Percentiles rank a stretch among this genome's conserved stretches.
These are phyloP conservation scores for Trichophyton equinum DNA, from an alignment of 2,329 filamentous ascomycete genomes.

Conservation along the genomic window DNA sequence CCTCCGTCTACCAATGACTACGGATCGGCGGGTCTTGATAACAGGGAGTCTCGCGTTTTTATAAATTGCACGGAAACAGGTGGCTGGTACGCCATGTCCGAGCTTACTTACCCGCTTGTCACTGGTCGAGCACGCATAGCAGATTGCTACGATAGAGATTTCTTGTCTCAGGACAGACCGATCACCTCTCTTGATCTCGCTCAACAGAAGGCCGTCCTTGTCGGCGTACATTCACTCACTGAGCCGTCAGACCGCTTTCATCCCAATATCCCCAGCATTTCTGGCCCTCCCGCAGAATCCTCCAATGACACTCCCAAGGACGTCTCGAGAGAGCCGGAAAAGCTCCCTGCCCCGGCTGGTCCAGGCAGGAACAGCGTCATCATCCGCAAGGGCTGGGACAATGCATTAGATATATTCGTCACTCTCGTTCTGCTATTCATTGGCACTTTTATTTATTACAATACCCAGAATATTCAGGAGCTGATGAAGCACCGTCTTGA, in stretches of 20 bases:
- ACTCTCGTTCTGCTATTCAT: constrained; percentile 30
- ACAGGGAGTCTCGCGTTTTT: constrained; percentile 57
- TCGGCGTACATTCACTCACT: constrained; percentile 59
- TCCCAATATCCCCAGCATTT: constrained; percentile 35
- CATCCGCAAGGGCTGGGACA: constrained; percentile 36
- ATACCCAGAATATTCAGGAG: constrained; percentile 30
- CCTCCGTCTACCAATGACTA: constrained; percentile 43
- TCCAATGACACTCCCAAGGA: constrained; percentile 30
- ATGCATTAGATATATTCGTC: constrained; percentile 33
- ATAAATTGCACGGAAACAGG: constrained; percentile 77
- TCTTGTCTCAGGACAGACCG: constrained; percentile 26
- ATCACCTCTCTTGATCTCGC: constrained; percentile 27
- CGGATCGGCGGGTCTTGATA: constrained; percentile 28
- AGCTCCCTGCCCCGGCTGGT: constrained; percentile 25
- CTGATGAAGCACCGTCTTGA: constrained; percentile 34
- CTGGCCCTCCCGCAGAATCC: constrained; percentile 25
- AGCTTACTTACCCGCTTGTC: constrained; percentile 71
- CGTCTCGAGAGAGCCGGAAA: constrained; percentile 24
- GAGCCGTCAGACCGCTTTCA: constrained; percentile 26
- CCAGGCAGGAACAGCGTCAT: constrained; percentile 32
- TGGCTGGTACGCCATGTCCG: constrained; percentile 89
- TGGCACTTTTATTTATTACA: constrained; percentile 32
- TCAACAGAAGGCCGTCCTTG: constrained; percentile 49
- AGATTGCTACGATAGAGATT: constrained; percentile 44
- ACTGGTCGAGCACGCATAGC: constrained; percentile 53